Evolutionary conservation across 2,329 filamentous ascomycete genomes (phyloP).

Genomic region (Ophiosphaerella narmari): DNA sequence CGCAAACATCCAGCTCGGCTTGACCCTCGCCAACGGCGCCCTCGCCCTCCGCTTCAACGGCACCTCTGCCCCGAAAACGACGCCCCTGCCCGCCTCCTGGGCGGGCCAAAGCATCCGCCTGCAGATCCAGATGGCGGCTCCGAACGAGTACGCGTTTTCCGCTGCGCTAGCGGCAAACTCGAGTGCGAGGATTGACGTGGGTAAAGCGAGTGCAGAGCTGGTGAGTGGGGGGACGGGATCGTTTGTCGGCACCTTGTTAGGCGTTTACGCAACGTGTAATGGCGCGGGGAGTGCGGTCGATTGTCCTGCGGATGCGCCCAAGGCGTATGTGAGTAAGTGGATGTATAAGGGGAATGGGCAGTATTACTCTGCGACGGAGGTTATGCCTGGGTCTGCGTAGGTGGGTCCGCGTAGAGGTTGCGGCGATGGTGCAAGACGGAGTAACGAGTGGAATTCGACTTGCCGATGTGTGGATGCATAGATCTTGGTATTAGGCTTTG

Average conservation of each 20-base stretch:
- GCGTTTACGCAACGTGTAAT: slow-evolving; percentile 59
- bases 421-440: too few relatives aligned
- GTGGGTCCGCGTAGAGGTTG: too few relatives aligned
- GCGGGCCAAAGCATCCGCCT: slow-evolving; percentile 21
- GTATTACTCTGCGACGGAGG: not conserved
- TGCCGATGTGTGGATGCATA: too few relatives aligned
- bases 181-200: slow-evolving; percentile 1
- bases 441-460: too few relatives aligned
- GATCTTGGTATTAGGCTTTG: too few relatives aligned
- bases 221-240: slow-evolving; percentile 7
- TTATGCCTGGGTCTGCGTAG: not conserved
- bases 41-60: slow-evolving; percentile 51
- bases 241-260: slow-evolving; percentile 53
- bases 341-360: slow-evolving; percentile 42
- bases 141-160: slow-evolving; percentile 1
- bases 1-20: slow-evolving; percentile 56
- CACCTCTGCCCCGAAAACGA: slow-evolving; percentile 29
- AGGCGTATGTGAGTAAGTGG: slow-evolving; percentile 56
- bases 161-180: not conserved
- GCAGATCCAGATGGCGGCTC: slow-evolving; percentile 32
- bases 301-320: slow-evolving; percentile 38
- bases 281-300: slow-evolving; percentile 39
- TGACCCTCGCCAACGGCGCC: slow-evolving; percentile 18
- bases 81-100: not conserved
- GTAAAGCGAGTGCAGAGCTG: slow-evolving; percentile 14